phyloP scores from a whole-genome alignment of 208 protist species.

The Naegleria fowleri region DNA sequence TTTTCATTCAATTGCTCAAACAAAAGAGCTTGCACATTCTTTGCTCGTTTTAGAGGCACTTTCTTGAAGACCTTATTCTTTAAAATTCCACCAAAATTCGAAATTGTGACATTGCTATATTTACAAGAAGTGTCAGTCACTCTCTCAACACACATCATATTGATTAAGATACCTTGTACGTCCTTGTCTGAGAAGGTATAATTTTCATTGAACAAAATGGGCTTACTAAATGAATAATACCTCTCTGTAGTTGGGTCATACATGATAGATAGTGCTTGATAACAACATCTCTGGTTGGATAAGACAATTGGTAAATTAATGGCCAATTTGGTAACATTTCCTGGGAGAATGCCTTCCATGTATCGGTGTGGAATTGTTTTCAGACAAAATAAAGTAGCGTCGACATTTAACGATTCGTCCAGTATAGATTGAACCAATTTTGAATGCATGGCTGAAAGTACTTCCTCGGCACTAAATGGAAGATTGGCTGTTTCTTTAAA shows the following conservation, averaged over 20 bases:
- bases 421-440: background rate
- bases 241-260: background rate
- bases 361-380: background rate
- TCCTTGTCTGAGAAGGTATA: background rate
- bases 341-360: background rate
- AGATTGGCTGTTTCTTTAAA: background rate
- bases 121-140: background rate
- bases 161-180: background rate
- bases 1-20: background rate
- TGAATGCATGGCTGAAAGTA: background rate
- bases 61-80: background rate
- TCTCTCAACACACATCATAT: background rate
- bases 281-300: background rate
- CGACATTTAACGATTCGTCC: background rate
- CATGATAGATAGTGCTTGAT: background rate
- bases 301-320: background rate
- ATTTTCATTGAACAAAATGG: background rate
- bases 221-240: background rate
- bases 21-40: background rate
- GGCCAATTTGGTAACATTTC: background rate
- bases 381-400: background rate
- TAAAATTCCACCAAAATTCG: background rate
- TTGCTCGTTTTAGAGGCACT: background rate
- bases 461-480: background rate
- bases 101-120: background rate